Evolutionary conservation across 805 yeast species (phyloP).

Genomic region (Saccharomycopsis selenospora): DNA sequence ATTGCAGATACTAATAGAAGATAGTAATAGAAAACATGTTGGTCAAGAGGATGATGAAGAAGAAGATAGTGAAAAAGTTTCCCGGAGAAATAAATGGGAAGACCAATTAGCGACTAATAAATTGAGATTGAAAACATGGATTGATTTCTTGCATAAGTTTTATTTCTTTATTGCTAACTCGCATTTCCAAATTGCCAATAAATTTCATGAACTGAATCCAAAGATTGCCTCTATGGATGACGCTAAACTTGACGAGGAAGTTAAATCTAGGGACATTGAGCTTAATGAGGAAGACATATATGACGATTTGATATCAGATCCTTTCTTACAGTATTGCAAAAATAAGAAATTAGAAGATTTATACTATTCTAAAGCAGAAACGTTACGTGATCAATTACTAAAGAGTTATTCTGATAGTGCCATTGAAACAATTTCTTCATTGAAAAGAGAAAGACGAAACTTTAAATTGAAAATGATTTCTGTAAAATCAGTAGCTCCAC

Average conservation of each 20-base stretch:
- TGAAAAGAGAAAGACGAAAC: conserved; percentile 23
- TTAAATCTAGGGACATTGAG: conserved; percentile 27
- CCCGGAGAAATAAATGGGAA: conserved; percentile 13
- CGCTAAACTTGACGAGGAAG: conserved; percentile 23
- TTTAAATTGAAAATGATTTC: conserved; percentile 18
- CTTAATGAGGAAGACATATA: conserved; percentile 27
- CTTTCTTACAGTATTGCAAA: conserved; percentile 22
- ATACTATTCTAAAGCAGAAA: conserved; percentile 56
- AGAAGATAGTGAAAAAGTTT: conserved; percentile 18
- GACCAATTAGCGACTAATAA: conserved; percentile 21
- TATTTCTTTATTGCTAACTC: conserved; percentile 74
- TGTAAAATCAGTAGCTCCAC: conserved; percentile 5
- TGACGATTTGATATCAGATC: background rate
- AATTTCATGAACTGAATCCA: no score
- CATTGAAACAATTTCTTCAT: conserved; percentile 21
- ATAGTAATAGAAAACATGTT: background rate
- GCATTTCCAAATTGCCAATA: conserved; percentile 51
- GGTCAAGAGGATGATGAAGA: conserved; percentile 24
- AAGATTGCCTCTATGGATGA: no score
- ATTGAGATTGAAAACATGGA: conserved; percentile 39
- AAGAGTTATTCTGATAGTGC: conserved; percentile 36
- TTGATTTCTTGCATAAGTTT: conserved; percentile 63
- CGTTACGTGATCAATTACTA: conserved; percentile 45
- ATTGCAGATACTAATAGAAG: background rate
- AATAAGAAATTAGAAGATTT: conserved; percentile 41